Conservation (phyloP, 129 eudicot species). For the Flaveria ramosissima region DNA sequence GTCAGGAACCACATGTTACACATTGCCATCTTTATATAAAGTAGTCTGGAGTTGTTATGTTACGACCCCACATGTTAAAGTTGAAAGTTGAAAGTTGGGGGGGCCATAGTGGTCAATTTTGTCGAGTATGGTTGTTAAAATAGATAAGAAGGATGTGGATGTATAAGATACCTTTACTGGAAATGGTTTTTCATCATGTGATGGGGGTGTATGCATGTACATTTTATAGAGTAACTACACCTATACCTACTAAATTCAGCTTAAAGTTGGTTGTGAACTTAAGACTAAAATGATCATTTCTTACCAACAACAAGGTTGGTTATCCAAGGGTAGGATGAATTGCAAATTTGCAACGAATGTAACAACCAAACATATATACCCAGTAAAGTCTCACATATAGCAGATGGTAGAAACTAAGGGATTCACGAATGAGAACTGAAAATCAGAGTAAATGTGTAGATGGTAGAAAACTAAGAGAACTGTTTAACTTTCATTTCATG, state of each 20-base stretch:
- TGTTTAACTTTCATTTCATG: not conserved
- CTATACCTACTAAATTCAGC: not conserved
- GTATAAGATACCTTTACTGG: not conserved
- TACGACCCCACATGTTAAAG: constrained; percentile 30
- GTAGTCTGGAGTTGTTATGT: not conserved
- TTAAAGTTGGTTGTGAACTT: not conserved
- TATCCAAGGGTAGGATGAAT: not conserved
- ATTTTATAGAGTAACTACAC: not conserved
- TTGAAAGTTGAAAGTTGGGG: constrained; percentile 15
- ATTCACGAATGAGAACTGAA: no score
- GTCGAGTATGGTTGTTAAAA: constrained; percentile 19
- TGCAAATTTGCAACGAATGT: no score
- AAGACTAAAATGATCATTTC: not conserved
- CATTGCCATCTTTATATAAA: not conserved
- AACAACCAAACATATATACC: no score
- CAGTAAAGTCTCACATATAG: no score
- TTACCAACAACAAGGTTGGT: not conserved
- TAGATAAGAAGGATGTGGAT: not conserved
- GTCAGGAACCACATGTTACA: constrained; percentile 22
- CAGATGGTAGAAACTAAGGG: not conserved
- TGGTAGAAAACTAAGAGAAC: not conserved
- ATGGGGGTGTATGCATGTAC: not conserved
- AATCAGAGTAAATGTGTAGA: not conserved
- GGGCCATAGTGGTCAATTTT: constrained; percentile 25
- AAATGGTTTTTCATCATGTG: not conserved